These are phyloP conservation scores for Chiua virens DNA, from an alignment of 768 basidiomycete species.

Conservation along the genomic window DNA sequence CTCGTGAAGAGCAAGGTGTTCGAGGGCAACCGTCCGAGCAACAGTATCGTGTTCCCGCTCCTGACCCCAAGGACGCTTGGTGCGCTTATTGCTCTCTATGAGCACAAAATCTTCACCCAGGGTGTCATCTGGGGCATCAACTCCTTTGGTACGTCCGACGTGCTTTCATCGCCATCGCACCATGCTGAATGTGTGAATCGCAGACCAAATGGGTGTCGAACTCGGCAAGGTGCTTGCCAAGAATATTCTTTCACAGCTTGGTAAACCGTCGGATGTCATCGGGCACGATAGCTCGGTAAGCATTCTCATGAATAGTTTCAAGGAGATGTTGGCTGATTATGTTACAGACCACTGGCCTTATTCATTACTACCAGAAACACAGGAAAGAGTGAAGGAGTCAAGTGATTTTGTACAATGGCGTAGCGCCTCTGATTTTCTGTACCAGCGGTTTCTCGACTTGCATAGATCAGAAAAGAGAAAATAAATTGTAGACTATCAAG, in stretches of 20 bases:
- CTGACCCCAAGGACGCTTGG: slow-evolving; percentile 88
- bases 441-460: background rate
- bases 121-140: slow-evolving; percentile 99
- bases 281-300: slow-evolving; percentile 86
- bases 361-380: slow-evolving; percentile 94
- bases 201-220: slow-evolving; percentile 99
- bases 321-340: slow-evolving; percentile 4
- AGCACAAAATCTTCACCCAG: slow-evolving; percentile 99
- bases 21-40: slow-evolving; percentile 95
- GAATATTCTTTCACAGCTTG: slow-evolving; percentile 89
- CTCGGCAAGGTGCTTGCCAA: slow-evolving; percentile 97
- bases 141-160: slow-evolving; percentile 73
- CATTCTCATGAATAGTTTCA: background rate
- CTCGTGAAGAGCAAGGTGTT: slow-evolving; percentile 97
- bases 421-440: background rate
- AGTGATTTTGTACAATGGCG: slow-evolving; percentile 27
- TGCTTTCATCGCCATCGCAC: background rate
- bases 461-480: background rate
- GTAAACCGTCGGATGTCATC: slow-evolving; percentile 70
- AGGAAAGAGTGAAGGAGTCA: slow-evolving; percentile 60
- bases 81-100: slow-evolving; percentile 87
- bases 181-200: background rate
- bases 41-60: slow-evolving; percentile 92
- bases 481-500: slow-evolving; percentile 3
- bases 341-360: slow-evolving; percentile 85